A percentile compares a stretch with the other conserved stretches of the same genome.
These are phyloP conservation scores for Pichia sp. DNA, from an alignment of 1,139 yeast species.

Conservation along the genomic window DNA sequence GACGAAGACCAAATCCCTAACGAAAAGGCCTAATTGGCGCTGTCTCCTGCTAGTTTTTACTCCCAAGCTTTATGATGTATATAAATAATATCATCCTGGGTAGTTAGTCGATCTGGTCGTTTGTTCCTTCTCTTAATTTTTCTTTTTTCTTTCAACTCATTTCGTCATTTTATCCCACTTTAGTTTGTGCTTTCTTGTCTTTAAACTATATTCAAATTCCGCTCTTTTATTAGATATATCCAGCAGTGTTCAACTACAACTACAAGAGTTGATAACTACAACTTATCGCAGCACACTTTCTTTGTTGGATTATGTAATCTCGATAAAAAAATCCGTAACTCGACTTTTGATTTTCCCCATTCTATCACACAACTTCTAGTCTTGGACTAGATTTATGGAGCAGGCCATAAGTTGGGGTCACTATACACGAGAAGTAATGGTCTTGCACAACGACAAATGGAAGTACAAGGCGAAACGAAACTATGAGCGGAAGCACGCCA, in stretches of 20 bases:
- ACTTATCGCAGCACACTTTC: too few species aligned
- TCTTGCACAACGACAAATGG: conserved; percentile 35
- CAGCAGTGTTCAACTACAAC: too few species aligned
- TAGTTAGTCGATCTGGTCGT: not conserved
- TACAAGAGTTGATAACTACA: too few species aligned
- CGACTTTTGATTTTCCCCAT: too few species aligned
- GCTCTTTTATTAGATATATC: too few species aligned
- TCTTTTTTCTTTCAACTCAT: not conserved
- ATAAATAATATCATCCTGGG: not conserved
- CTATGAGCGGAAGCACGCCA: conserved; percentile 31
- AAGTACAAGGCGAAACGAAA: conserved; percentile 31
- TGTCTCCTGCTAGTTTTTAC: too few species aligned
- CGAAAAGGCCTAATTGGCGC: conserved; percentile 5
- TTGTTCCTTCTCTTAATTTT: not conserved
- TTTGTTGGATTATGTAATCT: too few species aligned
- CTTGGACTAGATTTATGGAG: too few species aligned
- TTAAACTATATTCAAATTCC: too few species aligned
- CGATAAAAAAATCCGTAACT: too few species aligned
- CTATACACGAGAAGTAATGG: conserved; percentile 23
- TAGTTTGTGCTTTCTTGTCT: not conserved
- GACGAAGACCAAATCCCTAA: not conserved
- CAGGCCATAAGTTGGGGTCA: not conserved
- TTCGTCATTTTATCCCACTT: not conserved
- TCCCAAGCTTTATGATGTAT: too few species aligned
- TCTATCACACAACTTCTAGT: too few species aligned